phyloP scores from a whole-genome alignment of 305 asterid species.

The Striga hermonthica region DNA sequence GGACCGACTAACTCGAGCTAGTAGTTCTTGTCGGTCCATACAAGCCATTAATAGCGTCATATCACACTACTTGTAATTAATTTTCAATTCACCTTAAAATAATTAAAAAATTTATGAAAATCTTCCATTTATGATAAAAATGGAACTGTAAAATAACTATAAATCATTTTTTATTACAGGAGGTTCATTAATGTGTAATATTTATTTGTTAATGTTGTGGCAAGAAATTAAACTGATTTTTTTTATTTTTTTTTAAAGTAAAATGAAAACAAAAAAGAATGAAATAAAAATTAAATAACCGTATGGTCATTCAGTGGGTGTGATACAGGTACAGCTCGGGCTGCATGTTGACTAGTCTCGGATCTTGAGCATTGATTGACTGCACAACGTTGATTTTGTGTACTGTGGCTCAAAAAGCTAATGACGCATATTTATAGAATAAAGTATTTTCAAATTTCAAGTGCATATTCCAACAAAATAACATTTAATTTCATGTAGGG shows the following conservation, averaged over 20 bases:
- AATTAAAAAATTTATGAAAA: too few species aligned
- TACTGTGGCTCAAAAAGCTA: background rate
- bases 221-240: background rate
- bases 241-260: too few species aligned
- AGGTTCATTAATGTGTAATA: background rate
- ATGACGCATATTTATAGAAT: too few species aligned
- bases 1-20: too few species aligned
- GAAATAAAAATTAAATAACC: background rate
- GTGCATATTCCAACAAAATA: too few species aligned
- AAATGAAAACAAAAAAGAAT: background rate
- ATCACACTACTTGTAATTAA: too few species aligned
- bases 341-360: constrained; percentile 38
- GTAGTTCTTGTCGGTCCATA: too few species aligned
- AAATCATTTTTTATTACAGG: constrained; percentile 26
- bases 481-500: too few species aligned
- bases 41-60: too few species aligned
- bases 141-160: background rate
- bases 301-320: constrained; percentile 33
- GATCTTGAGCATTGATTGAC: constrained; percentile 45
- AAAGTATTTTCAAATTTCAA: too few species aligned
- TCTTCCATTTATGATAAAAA: constrained; percentile 1
- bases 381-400: background rate
- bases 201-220: too few species aligned
- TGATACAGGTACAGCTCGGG: constrained; percentile 22
- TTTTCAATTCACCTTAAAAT: too few species aligned